A percentile compares a stretch with the other conserved stretches of the same genome.
phyloP scores from a whole-genome alignment of 2,329 filamentous ascomycete species.

The Pseudogymnoascus sp. region DNA sequence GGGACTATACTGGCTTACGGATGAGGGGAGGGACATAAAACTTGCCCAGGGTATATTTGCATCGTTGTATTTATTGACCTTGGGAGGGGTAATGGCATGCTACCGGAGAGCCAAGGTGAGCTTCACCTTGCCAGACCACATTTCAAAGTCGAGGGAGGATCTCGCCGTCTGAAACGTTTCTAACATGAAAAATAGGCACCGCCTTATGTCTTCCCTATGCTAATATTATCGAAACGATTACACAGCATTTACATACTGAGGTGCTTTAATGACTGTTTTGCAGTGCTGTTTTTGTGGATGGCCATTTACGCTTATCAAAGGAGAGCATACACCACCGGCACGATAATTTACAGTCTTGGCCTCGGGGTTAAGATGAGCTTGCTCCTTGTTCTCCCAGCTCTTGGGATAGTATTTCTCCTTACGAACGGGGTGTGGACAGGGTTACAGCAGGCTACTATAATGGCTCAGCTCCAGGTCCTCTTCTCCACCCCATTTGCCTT shows the following conservation, averaged over 20 bases:
- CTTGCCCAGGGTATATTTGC: slow-evolving; percentile 81
- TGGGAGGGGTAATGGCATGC: slow-evolving; percentile 72
- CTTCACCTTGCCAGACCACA: neutral
- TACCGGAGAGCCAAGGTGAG: slow-evolving; percentile 66
- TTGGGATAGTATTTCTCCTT: slow-evolving; percentile 69
- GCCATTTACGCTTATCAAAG: slow-evolving; percentile 74
- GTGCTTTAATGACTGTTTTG: slow-evolving; percentile 94
- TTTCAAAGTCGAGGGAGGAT: slow-evolving; percentile 11
- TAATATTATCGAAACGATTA: slow-evolving; percentile 82
- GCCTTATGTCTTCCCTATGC: slow-evolving; percentile 77
- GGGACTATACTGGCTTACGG: slow-evolving; percentile 68
- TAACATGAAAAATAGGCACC: slow-evolving; percentile 49
- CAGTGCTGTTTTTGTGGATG: slow-evolving; percentile 72
- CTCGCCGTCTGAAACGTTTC: neutral
- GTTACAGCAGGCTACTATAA: slow-evolving; percentile 61
- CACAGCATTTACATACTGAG: slow-evolving; percentile 91
- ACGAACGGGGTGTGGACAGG: slow-evolving; percentile 59
- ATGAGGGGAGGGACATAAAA: slow-evolving; percentile 66
- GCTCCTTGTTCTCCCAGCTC: slow-evolving; percentile 71
- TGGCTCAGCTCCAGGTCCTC: slow-evolving; percentile 69
- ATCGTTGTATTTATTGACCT: slow-evolving; percentile 65
- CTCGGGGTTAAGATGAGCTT: slow-evolving; percentile 94
- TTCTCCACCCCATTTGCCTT: slow-evolving; percentile 61
- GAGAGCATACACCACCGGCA: slow-evolving; percentile 64
- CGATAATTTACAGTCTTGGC: slow-evolving; percentile 66